Base-by-base conservation (phyloP, 2,329 filamentous ascomycete genomes). In the Ascocoryne sarcoides region DNA sequence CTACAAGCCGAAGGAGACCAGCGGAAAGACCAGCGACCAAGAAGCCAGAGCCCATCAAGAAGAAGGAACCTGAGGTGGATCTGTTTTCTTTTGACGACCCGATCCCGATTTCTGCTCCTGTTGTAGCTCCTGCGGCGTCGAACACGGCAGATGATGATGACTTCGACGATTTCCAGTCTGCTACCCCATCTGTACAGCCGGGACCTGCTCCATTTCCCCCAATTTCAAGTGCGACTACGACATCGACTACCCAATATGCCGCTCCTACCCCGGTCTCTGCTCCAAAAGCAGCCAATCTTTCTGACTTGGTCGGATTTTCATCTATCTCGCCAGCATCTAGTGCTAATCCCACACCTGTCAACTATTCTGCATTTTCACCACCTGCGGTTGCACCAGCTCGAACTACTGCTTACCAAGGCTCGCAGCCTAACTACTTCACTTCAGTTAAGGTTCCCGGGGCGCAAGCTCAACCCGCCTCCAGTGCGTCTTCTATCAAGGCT, bases 81-180 rank as follows among this genome's bases (percentile, higher is more conserved):
- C 71, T 98, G 18, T 90, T 98, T 61, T 88, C 85, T 14, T 95
- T 95, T 57, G 89, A 95, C 52, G 87, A 94, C 40, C 73, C 82
- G 26, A 68, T 68, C 2, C 67, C 72, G 7, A 58, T 69, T 2
- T 60, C 69, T 35, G 61, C 68, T 9, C 55, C 61, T 9, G 47
- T 55, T 2, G 57, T 70, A 4, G 68, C 66, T 0, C 67, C 62
- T 49, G 63, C 48, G 65, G 33, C 62, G 17, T 60, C 66, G 18
- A 61, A 63, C 16, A 62, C 65, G 48, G 59, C 65, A 21, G 15
- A 20, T 7, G 90, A 95, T 49, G 89, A 95, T 52, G 92, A 95
- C 48, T 96, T 96, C 57, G 92, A 96, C 59, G 92, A 98, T 59
- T 96, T 96, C 70, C 87, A 95, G 62, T 94, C 88, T 15, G 90